These are phyloP conservation scores for Lumnitzera racemosa DNA, from an alignment of 345 rosid species.

Conservation along the genomic window DNA sequence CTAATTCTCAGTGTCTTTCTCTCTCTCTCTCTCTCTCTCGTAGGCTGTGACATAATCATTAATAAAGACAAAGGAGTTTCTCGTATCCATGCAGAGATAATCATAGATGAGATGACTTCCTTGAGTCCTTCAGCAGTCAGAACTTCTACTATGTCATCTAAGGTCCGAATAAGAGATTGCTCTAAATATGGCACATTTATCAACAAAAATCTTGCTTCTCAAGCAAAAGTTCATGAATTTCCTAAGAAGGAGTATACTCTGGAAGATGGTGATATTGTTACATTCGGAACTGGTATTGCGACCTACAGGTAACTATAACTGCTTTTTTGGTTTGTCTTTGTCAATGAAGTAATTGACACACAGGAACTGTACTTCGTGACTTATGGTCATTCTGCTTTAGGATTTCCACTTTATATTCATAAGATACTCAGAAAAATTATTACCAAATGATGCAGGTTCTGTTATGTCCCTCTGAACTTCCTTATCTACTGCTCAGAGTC, in stretches of 20 bases:
- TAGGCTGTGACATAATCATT: conserved; percentile 82
- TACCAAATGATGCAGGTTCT: conserved; percentile 48
- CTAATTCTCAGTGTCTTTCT: neutral
- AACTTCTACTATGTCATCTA: conserved; percentile 22
- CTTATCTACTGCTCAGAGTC: conserved; percentile 37
- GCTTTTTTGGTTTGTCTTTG: neutral
- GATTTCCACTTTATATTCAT: neutral
- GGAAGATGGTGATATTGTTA: conserved; percentile 59
- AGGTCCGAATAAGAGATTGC: conserved; percentile 56
- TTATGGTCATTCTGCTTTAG: neutral
- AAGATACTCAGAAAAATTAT: neutral
- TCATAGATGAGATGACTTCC: conserved; percentile 41
- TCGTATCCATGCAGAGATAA: conserved; percentile 74
- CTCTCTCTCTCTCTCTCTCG: neutral
- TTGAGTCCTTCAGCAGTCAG: conserved; percentile 15
- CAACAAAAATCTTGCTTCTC: conserved; percentile 32
- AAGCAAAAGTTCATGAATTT: conserved; percentile 56
- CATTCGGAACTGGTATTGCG: conserved; percentile 85
- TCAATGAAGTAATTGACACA: no score
- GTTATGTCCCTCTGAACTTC: conserved; percentile 46
- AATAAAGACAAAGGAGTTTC: conserved; percentile 85
- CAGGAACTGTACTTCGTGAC: neutral
- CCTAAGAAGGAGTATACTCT: conserved; percentile 52
- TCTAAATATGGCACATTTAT: conserved; percentile 90
- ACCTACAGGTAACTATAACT: conserved; percentile 46